A percentile compares a stretch with the other conserved stretches of the same genome.
Evolutionary conservation across 306 rosid species (phyloP).

Genomic region (peach (Prunus persica)): Prunus_persica_NCBIv2 NC_034009.1:35245001-35245500

Average conservation of each 20-base stretch:
- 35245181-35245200: conserved; percentile 8
- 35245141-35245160: conserved; percentile 2
- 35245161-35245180: neutral
- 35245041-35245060: conserved; percentile 10
- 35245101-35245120: conserved; percentile 17
- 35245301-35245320: no score
- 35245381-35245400: no score
- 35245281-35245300: no score
- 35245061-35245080: conserved; percentile 41
- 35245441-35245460: no score
- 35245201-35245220: conserved; percentile 19
- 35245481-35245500: no score
- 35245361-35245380: no score
- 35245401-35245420: no score
- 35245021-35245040: conserved; percentile 68
- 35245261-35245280: conserved; percentile 9
- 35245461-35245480: no score
- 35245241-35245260: conserved; percentile 12
- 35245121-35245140: conserved; percentile 36
- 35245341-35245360: no score
- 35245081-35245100: conserved; percentile 28
- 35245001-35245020: conserved; percentile 18
- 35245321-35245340: no score
- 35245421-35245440: no score
- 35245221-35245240: conserved; percentile 24